phyloP scores from a whole-genome alignment of 345 rosid genomes.

The Eucalyptus polybractea region DNA sequence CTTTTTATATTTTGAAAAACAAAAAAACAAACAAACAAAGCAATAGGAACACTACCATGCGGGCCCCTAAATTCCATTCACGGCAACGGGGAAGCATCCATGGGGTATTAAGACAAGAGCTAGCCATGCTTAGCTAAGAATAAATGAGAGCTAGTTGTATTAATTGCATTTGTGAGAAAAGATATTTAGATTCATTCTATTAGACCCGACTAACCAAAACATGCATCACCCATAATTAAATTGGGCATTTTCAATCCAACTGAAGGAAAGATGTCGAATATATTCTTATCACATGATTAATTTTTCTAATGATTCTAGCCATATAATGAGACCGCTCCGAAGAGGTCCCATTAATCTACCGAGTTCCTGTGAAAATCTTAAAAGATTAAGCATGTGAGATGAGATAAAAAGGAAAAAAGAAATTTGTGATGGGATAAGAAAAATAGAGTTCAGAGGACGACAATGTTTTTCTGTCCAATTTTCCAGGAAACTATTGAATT shows the following conservation, averaged over 20 bases:
- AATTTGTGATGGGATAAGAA: neutral
- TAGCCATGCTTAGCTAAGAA: neutral
- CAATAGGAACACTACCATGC: accelerated
- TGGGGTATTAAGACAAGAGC: neutral
- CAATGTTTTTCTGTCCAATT: neutral
- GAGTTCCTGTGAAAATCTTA: neutral
- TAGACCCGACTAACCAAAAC: neutral
- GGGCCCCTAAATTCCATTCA: no score
- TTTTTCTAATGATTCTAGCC: neutral
- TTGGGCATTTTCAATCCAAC: no score
- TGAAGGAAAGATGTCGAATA: neutral
- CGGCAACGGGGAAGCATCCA: neutral
- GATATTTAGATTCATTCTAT: neutral
- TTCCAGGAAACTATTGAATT: neutral
- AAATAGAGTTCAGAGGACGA: neutral
- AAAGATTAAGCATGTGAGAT: neutral
- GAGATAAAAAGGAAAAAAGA: no score
- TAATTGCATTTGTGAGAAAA: no score
- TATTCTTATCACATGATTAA: no score
- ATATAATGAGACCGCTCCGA: neutral
- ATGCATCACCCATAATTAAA: no score
- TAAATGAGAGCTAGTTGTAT: no score
- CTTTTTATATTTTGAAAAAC: no score
- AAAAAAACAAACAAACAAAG: no score
- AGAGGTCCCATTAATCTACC: neutral